These are phyloP conservation scores for Echinochloa phyllopogon DNA, from an alignment of 176 grass and related monocot genomes.

Conservation along the genomic window DNA sequence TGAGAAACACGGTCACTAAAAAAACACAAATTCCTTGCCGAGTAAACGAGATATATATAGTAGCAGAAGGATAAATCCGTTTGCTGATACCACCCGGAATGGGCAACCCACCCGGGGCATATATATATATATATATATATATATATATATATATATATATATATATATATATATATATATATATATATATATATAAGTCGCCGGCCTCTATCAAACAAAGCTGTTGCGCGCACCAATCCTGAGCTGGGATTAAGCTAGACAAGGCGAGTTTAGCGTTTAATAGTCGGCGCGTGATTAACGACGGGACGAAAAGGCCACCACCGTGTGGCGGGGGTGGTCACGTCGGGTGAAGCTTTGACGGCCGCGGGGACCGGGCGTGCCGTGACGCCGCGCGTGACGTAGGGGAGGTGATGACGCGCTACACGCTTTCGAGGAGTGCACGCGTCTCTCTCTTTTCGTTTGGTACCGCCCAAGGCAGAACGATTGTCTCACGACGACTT, in stretches of 20 bases:
- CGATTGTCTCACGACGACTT: too few relatives aligned
- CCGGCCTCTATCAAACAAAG: neutral
- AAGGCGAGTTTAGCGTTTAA: neutral
- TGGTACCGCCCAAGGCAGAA: too few relatives aligned
- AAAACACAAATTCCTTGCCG: neutral
- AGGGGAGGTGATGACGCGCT: neutral
- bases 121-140: too few relatives aligned
- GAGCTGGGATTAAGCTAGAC: neutral
- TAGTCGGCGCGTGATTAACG: conserved; percentile 29
- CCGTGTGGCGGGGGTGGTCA: neutral
- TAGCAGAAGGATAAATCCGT: neutral
- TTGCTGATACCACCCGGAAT: neutral
- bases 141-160: too few relatives aligned
- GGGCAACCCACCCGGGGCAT: neutral
- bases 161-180: too few relatives aligned
- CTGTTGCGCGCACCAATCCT: neutral
- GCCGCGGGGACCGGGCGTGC: neutral
- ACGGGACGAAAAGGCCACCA: neutral
- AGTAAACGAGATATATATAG: neutral
- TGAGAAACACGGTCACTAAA: neutral
- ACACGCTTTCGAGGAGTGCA: neutral
- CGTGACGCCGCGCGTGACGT: conserved; percentile 31
- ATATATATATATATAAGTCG: too few relatives aligned
- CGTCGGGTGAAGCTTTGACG: neutral
- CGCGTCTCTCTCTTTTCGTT: neutral